Conservation (phyloP, 768 basidiomycete species). For the Lepiota subincarnata region DNA sequence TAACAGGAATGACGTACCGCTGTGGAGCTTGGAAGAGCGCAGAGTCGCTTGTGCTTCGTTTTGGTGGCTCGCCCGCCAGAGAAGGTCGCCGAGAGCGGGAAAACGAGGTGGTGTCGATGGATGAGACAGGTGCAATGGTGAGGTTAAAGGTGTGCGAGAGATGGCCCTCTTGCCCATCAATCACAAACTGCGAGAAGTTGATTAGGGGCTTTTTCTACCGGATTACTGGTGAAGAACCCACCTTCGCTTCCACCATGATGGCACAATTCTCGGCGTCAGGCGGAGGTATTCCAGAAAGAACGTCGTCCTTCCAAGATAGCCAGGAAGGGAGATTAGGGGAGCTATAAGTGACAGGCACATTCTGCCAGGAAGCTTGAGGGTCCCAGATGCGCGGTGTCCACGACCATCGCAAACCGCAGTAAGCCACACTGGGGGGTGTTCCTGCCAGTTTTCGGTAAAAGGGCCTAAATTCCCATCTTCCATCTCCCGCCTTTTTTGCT, state of each 20-base stretch:
- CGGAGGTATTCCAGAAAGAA: constrained; percentile 76
- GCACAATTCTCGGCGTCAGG: constrained; percentile 72
- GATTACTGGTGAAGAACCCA: constrained; percentile 28
- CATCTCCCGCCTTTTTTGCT: constrained; percentile 75
- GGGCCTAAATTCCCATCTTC: constrained; percentile 83
- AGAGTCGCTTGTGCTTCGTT: constrained; percentile 45
- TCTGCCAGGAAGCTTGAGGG: constrained; percentile 84
- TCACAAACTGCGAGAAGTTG: constrained; percentile 45
- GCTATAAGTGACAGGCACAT: constrained; percentile 72
- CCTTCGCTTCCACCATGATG: constrained; percentile 73
- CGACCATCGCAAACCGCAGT: constrained; percentile 74
- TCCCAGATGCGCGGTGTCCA: constrained; percentile 98
- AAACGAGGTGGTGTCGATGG: constrained; percentile 37
- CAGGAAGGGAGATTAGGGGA: constrained; percentile 83
- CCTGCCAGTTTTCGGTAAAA: constrained; percentile 89
- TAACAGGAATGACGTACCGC: constrained; percentile 25
- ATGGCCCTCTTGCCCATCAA: constrained; percentile 72
- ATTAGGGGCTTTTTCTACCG: not conserved
- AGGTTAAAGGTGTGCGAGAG: constrained; percentile 66
- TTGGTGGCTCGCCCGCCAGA: constrained; percentile 36
- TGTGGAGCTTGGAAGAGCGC: constrained; percentile 38
- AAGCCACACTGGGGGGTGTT: constrained; percentile 75
- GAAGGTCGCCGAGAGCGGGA: constrained; percentile 41
- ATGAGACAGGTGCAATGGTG: constrained; percentile 61
- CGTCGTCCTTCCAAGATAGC: constrained; percentile 85